Base-by-base conservation (phyloP, 2,329 filamentous ascomycete genomes). In the Aschersonia sp. region DNA sequence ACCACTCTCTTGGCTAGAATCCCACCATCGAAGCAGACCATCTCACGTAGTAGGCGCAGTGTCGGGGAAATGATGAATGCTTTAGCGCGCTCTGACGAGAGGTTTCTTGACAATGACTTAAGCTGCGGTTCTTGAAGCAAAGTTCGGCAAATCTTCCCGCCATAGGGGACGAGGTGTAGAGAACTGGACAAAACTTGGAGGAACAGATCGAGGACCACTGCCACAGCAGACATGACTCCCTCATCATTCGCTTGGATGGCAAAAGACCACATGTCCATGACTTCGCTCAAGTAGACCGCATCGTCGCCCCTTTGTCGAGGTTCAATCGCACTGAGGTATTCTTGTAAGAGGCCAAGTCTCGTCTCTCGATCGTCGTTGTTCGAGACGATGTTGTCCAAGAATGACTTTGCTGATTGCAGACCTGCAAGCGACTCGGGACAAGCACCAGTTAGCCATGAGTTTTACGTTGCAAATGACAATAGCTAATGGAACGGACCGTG, bases 21-120 rank as follows among this genome's bases (percentile, higher is more conserved):
- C 10, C 92, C 94, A 12, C 89, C 89, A 63, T 97, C 89, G 53
- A 95, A 84, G 48, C 74, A 80, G 12, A 87, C 78, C n/a, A 89
- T 75, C 65, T 98, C 91, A 46, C 83, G 85, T 51, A 98, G 74
- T 46, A 98, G 69, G 49, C 91, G 81, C 50, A 98, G 68, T 30
- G 85, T 89, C 1, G 92, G 91, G 3, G 88, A 92, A 51, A 96
- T 89, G 50, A 97, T 71, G 63, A 86, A 88, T 40, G 89, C 88
- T 59, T 94, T 95, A 45, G 80, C 75, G 63, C 88, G 89, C 30
- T 85, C 82, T 0, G 86, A 80, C 3, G 85, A 83, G 20, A 97
- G 67, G 51, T 87, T 88, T 51, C 82, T 81, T 32, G 86, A 81
- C 30, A 97, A 68, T 3, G 94, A 75, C 55, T 89, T 87, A 52